Evolutionary conservation across 441 rosid genomes (phyloP).

Genomic region (Breynia disticha): DNA sequence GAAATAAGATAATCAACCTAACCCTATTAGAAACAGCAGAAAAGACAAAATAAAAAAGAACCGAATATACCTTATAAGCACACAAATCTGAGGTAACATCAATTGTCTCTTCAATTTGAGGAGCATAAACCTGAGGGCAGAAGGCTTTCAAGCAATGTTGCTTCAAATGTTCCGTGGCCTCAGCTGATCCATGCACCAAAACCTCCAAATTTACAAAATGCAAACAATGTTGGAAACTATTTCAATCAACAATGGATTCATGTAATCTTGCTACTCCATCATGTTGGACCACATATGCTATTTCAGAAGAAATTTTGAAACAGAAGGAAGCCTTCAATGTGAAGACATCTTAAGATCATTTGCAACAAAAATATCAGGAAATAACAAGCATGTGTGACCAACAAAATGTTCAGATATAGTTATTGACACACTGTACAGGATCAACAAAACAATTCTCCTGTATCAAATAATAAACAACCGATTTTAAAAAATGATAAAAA

Average conservation of each 20-base stretch:
- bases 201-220: slow-evolving; percentile 40
- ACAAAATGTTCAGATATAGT: neutral
- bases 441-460: neutral
- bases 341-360: too few relatives aligned
- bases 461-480: too few relatives aligned
- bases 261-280: too few relatives aligned
- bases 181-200: slow-evolving; percentile 95
- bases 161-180: slow-evolving; percentile 94
- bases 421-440: neutral
- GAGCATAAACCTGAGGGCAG: slow-evolving; percentile 87
- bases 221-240: slow-evolving; percentile 1
- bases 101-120: slow-evolving; percentile 78
- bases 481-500: neutral
- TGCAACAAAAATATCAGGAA: too few relatives aligned
- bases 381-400: too few relatives aligned
- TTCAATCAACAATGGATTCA: neutral
- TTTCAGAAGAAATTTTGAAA: neutral
- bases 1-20: slow-evolving; percentile 14
- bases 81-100: slow-evolving; percentile 96
- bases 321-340: too few relatives aligned
- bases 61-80: slow-evolving; percentile 63
- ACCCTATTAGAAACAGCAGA: neutral
- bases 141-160: slow-evolving; percentile 82
- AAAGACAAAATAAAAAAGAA: neutral
- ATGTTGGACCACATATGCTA: too few relatives aligned